Evolutionary conservation across 345 rosid genomes (phyloP).

Genomic region (Citrus reticulata): DNA sequence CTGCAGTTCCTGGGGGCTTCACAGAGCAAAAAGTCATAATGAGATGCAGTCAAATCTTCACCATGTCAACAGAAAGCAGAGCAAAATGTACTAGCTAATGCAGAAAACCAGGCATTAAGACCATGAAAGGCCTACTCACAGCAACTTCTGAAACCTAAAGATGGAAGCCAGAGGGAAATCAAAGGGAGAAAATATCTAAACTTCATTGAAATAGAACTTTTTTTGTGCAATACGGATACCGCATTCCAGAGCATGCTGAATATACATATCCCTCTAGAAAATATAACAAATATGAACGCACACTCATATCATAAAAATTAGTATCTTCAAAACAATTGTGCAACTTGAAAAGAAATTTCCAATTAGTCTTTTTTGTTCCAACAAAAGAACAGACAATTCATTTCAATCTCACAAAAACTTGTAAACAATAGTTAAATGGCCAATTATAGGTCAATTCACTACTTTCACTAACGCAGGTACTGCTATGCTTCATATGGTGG

Average conservation of each 20-base stretch:
- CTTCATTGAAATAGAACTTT: conserved; percentile 1
- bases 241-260: not conserved
- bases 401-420: not conserved
- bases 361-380: not conserved
- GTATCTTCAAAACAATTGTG: not conserved
- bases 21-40: conserved; percentile 26
- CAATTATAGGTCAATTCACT: not conserved
- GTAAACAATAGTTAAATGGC: not conserved
- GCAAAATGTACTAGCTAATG: conserved; percentile 1
- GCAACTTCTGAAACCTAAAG: not conserved
- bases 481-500: not conserved
- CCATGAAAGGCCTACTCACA: not conserved
- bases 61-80: conserved; percentile 10
- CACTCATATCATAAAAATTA: not conserved
- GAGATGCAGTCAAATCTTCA: conserved; percentile 19
- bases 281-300: not conserved
- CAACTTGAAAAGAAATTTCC: not conserved
- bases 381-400: not conserved
- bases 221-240: not conserved
- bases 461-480: not conserved
- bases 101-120: not conserved
- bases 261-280: not conserved
- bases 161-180: not conserved
- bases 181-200: not conserved
- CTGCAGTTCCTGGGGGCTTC: conserved; percentile 99